Evolutionary conservation across 2,329 filamentous ascomycete genomes (phyloP), one percentile per base, ranked within the genome.

Genomic region (Claviceps digitariae): DNA sequence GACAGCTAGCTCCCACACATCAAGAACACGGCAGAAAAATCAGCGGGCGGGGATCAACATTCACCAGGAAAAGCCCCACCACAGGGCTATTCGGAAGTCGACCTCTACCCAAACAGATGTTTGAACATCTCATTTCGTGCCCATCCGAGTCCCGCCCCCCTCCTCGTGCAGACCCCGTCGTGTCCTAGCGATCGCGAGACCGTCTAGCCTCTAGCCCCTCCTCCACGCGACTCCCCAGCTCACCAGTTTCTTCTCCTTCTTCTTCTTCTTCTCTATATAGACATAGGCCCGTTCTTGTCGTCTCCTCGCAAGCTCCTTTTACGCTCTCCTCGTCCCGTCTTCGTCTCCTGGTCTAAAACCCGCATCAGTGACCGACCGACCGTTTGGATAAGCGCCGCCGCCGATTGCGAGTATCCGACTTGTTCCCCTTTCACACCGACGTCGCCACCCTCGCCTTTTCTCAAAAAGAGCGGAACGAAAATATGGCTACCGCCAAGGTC

Each of bases 1-100:
- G 65, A 71, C 67, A 67, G 64, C 68, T 72, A 71, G 63, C 64
- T 62, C 66, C 66, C 68, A 69, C 68, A 69, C 62, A 66, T 61
- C 57, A 51, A 56, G 55, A 48, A 58, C 56, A 57, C 56, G 67
- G 63, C 64, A 67, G 66, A 70, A 69, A 70, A 65, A 61, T 66
- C 63, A 65, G 67, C 67, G 66, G 66, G 36, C 66, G 67, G 66
- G 56, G 21, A 31, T 36, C 51, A 50, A 57, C 52, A 55, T 55
- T 58, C 54, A 27, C 43, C 10, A 48, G 43, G 25, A 25, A 52
- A 52, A 52, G 62, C 66, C 67, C 67, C 67, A 67, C 67, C 61
- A 63, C 60, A 69, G 67, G 67, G 67, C 65, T 69, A 67, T 66
- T 67, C 20, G 59, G 59, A 57, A 59, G 58, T 57, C 61, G 62